Base-by-base conservation (phyloP, 164 flowering plant genomes). In the Chimonanthus salicifolius region DNA sequence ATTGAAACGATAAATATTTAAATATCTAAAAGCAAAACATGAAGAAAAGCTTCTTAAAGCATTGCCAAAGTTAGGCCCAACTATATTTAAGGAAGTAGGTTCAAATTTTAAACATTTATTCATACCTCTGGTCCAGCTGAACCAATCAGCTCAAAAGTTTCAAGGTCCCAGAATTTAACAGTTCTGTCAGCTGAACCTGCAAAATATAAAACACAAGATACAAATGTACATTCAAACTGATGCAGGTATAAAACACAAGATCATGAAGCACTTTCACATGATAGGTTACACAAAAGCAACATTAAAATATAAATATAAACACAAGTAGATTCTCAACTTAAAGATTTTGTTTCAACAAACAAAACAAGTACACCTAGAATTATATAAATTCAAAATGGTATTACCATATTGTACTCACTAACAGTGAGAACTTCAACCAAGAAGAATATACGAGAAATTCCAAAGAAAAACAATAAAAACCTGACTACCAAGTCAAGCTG, bases 111-210 rank as follows among this genome's bases (percentile, higher is more conserved):
- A 11, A 62, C 20, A 13, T 45, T 58, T 43, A n/a, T 33, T 69
- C 1, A 72, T 80, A 95, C 99, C 98, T 95, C 99, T 65, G 97
- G 94, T 50, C 94, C 97, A 76, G 94, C 84, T 16, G 99, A 91
- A 74, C 97, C 98, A 82, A 95, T 95, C 69, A 88, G 86, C 86
- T 95, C 99, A 88, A 95, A 95, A 47, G 98, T 93, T 80, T 95
- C 99, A 80, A 95, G 94, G 81, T 95, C 99, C 99, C 99, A 95
- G 77, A 91, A 95, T 79, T 93, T 95, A 49, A 95, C 98, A 54
- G 98, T 95, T 78, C 86, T 85, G 79, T 95, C 99, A 76, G 96
- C 88, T 47, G 99, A 92, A 80, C 99, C 99, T 94, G 88, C 21
- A 68, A 13, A 20, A 15, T 51, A 49, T 43, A 62, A 11, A 18